Evolutionary conservation across 164 flowering plant genomes (phyloP), one percentile per base, ranked within the genome.

Genomic region (Berberis thunbergii): DNA sequence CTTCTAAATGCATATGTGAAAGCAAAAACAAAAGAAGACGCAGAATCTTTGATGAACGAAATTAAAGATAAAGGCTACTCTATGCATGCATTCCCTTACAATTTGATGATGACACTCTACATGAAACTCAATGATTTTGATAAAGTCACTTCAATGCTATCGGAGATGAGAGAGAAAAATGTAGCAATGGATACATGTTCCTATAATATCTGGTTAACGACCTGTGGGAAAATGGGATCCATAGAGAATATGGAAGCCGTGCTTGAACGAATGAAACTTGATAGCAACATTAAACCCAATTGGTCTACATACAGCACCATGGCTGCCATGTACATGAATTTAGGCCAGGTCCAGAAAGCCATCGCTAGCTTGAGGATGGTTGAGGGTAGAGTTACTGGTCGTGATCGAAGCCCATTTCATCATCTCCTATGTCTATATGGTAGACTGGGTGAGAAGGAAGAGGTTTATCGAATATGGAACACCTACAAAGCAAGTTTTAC

Each of bases 81-180:
- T n/a, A 60, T 4, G 11, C 74, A 81, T 7, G 9, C 89, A 46
- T 92, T 90, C 72, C 83, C 97, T 13, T 88, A 60, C 65, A 93
- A 88, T 73, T 94, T 86, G 68, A 88, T 90, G 86, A 90, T 93
- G 97, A 93, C 92, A 57, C 87, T 94, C 43, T 94, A 90, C 67
- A 79, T 83, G 89, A 86, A 84, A 65, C 76, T 84, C 48, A 77
- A 73, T 61, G 86, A 90, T 49, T 78, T 79, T 61, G 91, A 81
- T 6, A 84, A 81, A 72, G 88, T 81, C 54, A 85, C 83, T 11
- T 61, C 70, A 1, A 38, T 88, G 73, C 64, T 86, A 67, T 67
- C 77, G 7, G 97, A 90, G 70, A 86, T 94, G 95, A 74, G 66
- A 71, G 79, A 82, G 72, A 88, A 79, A 45, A 68, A 67, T 10